Conservation (phyloP, 169 alveolate species). For the Plasmodium coatneyi region DNA sequence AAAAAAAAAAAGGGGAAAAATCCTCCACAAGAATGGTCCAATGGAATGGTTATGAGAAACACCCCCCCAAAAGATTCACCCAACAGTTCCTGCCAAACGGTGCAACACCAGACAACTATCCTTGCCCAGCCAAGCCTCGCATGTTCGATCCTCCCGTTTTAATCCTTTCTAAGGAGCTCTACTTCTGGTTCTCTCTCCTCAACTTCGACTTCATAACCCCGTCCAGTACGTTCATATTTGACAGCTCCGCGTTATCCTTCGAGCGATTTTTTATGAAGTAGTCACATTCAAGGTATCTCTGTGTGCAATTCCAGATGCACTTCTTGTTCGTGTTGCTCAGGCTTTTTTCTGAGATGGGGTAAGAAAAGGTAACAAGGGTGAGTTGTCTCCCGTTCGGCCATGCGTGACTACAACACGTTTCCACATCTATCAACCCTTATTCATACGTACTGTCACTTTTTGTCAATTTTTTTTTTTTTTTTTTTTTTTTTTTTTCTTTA, state of each 20-base stretch:
- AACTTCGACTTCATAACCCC: neutral
- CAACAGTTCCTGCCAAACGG: neutral
- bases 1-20: neutral
- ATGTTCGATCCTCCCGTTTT: neutral
- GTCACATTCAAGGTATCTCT: slow-evolving; percentile 58
- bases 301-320: slow-evolving; percentile 73
- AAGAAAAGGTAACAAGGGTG: neutral
- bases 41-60: neutral
- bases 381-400: neutral
- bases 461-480: neutral
- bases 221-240: slow-evolving; percentile 9
- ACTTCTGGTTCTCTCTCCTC: neutral
- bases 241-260: slow-evolving; percentile 19
- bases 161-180: neutral
- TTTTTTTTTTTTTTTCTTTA: neutral
- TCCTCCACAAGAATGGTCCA: neutral
- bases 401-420: neutral
- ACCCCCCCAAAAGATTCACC: no score
- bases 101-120: neutral
- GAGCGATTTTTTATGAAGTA: slow-evolving; percentile 56
- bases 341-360: slow-evolving; percentile 34
- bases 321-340: slow-evolving; percentile 59
- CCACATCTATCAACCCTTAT: neutral
- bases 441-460: neutral
- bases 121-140: neutral